Evolutionary conservation across 768 basidiomycete species (phyloP).

Genomic region (Favolaschia claudopus): DNA sequence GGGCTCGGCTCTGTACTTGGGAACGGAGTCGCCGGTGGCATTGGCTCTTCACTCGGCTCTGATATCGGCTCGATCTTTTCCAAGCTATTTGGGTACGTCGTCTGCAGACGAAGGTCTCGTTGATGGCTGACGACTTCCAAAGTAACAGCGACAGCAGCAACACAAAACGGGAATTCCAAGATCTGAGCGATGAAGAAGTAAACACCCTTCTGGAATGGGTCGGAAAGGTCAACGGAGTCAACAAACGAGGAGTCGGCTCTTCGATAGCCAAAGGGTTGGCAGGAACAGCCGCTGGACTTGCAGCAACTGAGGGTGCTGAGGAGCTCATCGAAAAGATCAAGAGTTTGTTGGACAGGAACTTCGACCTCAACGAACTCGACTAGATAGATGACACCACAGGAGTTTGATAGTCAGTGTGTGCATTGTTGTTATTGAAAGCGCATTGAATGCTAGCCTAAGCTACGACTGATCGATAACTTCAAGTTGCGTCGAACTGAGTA

Average conservation of each 20-base stretch:
- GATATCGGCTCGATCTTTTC: constrained; percentile 13
- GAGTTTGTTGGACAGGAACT: background rate
- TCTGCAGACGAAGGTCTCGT: background rate
- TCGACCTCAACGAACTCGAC: constrained; percentile 18
- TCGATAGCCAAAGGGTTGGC: constrained; percentile 15
- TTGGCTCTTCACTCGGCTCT: constrained; percentile 16
- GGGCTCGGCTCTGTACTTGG: constrained; percentile 5
- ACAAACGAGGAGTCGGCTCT: background rate
- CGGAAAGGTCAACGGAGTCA: background rate
- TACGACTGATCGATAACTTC: no score
- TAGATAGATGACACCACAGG: background rate
- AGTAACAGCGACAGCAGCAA: background rate
- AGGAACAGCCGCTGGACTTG: constrained; percentile 4
- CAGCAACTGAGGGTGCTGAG: constrained; percentile 6
- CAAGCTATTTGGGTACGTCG: constrained; percentile 18
- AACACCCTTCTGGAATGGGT: constrained; percentile 19
- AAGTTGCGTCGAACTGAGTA: no score
- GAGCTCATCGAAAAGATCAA: background rate
- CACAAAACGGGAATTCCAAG: constrained; percentile 7
- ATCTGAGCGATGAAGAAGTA: constrained; percentile 16
- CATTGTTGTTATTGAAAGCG: no score
- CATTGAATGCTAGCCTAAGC: no score
- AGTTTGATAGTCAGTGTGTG: background rate
- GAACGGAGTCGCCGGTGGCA: constrained; percentile 4
- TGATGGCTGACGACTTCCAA: background rate